Conservation (phyloP, 1,284 basidiomycete genomes). For the Laetiporus sulphureus region DNA sequence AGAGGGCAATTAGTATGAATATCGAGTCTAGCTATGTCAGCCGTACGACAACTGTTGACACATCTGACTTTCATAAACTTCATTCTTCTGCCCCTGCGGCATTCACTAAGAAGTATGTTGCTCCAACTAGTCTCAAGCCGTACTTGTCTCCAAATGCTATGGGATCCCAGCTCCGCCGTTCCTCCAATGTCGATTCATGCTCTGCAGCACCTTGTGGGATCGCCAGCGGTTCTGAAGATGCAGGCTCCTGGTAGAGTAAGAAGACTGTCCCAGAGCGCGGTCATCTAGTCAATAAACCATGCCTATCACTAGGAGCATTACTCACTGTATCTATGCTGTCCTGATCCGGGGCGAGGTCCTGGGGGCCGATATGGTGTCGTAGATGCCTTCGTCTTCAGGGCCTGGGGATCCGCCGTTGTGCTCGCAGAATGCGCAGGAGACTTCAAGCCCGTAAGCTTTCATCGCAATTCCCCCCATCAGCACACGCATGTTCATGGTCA, state of each 20-base stretch:
- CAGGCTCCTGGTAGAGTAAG: conserved; percentile 56
- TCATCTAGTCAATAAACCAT: too few species aligned
- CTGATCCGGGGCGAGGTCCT: conserved; percentile 47
- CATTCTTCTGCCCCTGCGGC: too few species aligned
- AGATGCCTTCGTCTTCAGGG: conserved; percentile 39
- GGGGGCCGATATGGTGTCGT: conserved; percentile 55
- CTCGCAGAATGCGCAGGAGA: conserved; percentile 31
- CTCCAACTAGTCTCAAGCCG: conserved; percentile 51
- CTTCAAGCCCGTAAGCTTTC: conserved; percentile 51
- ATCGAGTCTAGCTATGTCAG: too few species aligned
- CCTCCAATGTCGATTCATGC: conserved; percentile 35
- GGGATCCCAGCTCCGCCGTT: conserved; percentile 49
- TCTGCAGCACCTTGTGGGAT: conserved; percentile 41
- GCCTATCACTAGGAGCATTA: too few species aligned
- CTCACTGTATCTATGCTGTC: conserved; percentile 54
- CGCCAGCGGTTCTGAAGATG: conserved; percentile 25
- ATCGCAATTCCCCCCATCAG: neutral
- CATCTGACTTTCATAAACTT: too few species aligned
- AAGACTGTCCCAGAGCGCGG: conserved; percentile 33
- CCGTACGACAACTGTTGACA: too few species aligned
- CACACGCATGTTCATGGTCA: neutral
- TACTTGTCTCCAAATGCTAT: conserved; percentile 45
- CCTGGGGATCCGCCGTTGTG: conserved; percentile 29
- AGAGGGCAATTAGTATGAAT: too few species aligned
- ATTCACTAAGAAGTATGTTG: conserved; percentile 9